Conservation (phyloP, 371 early-diverging fungal species). For the Mortierella sp. region DNA sequence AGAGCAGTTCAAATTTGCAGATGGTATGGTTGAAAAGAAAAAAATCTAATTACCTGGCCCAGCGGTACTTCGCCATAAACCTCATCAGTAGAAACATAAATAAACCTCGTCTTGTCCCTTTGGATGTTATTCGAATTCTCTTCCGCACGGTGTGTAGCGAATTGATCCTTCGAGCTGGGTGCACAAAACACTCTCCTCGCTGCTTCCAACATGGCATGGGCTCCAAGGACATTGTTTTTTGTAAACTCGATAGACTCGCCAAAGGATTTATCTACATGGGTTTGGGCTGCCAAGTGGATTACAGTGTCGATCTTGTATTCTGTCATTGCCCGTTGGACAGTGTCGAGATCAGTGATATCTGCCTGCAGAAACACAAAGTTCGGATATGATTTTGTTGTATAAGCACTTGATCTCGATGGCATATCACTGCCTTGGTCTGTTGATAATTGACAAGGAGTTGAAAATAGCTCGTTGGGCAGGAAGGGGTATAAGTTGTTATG, state of each 20-base stretch:
- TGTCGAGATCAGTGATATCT: constrained; percentile 80
- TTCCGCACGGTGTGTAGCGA: neutral
- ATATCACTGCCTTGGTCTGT: neutral
- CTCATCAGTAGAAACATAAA: constrained; percentile 91
- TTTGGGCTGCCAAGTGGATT: constrained; percentile 88
- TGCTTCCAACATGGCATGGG: constrained; percentile 89
- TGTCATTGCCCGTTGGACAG: constrained; percentile 75
- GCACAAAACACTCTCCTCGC: constrained; percentile 63
- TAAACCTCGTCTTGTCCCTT: constrained; percentile 65
- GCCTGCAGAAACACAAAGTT: constrained; percentile 61
- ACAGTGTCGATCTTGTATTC: constrained; percentile 84
- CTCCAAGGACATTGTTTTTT: constrained; percentile 88
- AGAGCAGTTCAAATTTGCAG: too few relatives aligned
- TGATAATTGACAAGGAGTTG: constrained; percentile 25
- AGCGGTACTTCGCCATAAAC: constrained; percentile 85
- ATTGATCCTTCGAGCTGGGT: neutral
- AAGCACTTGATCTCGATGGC: constrained; percentile 48
- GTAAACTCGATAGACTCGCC: constrained; percentile 90
- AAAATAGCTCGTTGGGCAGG: constrained; percentile 10
- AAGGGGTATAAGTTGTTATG: constrained; percentile 72
- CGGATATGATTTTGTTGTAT: constrained; percentile 58
- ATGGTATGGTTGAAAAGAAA: neutral
- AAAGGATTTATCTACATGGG: constrained; percentile 92
- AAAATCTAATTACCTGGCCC: constrained; percentile 53
- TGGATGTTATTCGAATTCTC: neutral